Evolutionary conservation across 306 rosid genomes (phyloP), one percentile per base, ranked within the genome.

Genomic region (Fragaria iinumae): DNA sequence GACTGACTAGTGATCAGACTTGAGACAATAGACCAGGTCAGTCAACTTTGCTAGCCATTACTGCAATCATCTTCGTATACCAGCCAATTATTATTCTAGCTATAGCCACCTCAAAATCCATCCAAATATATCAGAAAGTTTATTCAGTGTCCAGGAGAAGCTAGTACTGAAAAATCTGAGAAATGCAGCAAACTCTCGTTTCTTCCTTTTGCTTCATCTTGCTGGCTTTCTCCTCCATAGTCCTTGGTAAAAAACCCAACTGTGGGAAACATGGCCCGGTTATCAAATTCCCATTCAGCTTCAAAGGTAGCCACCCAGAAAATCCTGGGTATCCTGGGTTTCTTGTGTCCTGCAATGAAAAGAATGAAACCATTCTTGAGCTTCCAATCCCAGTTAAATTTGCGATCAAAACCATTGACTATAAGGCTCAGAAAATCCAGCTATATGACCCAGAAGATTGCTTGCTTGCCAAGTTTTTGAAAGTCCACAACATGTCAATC

Each of bases 221-320:
- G 49, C 10, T 77, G 62, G 25, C 49, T 52, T 62, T 41, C 67
- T 74, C 29, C 63, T 21, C 72, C 57, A 41, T 4, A 11, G 55
- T 65, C 55, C 48, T 25, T 43, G 75, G 55, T 60, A n/a, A 63
- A 65, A 75, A 7, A 9, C 23, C 41, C 41, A 39, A 17, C 3
- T 83, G 85, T 41, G 83, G 81, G n/a, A 0, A 14, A 8, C 11
- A 59, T 13, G 79, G 76, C 16, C 63, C 13, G 8, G 32, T 0
- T 56, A 49, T 87, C 23, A 73, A 66, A 14, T 87, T 84, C 80
- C 90, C 86, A 25, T 87, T 87, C 29, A 8, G 75, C 38, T 75
- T 81, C 57, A 79, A 44, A 60, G 88, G 50, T 27, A 67, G 32
- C 4, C 81, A 79, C 6, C 74, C 78, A 62, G 32, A 11, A 14